Evolutionary conservation across 2,329 filamentous ascomycete genomes (phyloP), one percentile per base, ranked within the genome.

Genomic region (Sporothrix euskadiensis): DNA sequence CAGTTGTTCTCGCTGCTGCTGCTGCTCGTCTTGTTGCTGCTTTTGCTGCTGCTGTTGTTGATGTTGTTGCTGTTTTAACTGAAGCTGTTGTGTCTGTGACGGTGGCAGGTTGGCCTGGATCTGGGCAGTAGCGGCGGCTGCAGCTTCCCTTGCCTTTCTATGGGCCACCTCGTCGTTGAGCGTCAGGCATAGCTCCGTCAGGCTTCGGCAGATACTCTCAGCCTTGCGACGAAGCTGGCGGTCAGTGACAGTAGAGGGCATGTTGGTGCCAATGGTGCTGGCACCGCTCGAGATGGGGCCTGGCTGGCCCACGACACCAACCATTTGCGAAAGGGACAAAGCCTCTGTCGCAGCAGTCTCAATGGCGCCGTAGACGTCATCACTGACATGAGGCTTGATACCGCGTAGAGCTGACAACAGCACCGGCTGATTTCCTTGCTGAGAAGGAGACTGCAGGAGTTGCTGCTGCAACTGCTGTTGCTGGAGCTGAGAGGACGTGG

Each of bases 161-260:
- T 82, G 82, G 1, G 80, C 79, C 3, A 80, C 80, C 56, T 89
- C 88, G 75, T 93, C 92, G 41, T 90, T 90, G 71, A 99, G 84
- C 0, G 94, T 92, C 73, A 99, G 88, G 79, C 94, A 97, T 7
- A 99, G 86, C 81, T 99, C 96, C 0, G 95, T 98, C 76, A 99
- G 83, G 79, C 92, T 96, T 71, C 95, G 91, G 80, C 96, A 98
- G 80, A 99, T 90, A 79, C 92, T 94, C 80, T 99, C 95, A 39
- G 94, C 93, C 81, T 97, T 98, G 75, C 95, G 90, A 68, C 94
- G 90, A 19, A 97, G 86, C 80, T 97, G 93, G 69, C 96, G 89
- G 80, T 99, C 95, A 0, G 92, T 91, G 12, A 90, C 82, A 0
- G 84, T 85, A 14, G 83, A 81, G 32, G 79, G 78, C 65, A 78